phyloP scores from a whole-genome alignment of 2,329 filamentous ascomycete genomes.

The Alternaria triticina region DNA sequence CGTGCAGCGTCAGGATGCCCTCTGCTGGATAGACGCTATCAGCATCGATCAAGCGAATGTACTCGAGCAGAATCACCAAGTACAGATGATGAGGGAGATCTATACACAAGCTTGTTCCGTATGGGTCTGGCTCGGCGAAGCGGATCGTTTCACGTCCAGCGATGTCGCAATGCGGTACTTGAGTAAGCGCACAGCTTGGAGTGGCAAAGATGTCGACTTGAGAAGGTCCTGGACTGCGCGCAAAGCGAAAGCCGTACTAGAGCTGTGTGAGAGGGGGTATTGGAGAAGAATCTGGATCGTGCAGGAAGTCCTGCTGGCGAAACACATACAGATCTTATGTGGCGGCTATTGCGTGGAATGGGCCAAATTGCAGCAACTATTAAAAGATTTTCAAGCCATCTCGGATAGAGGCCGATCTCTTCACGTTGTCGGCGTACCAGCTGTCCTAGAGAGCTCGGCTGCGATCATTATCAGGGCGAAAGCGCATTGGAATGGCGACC shows the following conservation, averaged over 20 bases:
- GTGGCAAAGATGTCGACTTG: not conserved
- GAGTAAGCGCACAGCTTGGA: accelerated
- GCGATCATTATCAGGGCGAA: not conserved
- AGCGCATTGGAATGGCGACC: not conserved
- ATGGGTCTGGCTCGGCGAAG: not conserved
- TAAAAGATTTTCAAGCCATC: accelerated
- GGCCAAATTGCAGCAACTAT: accelerated
- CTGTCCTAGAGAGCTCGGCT: accelerated
- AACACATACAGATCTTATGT: accelerated
- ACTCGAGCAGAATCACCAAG: not conserved
- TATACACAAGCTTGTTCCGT: not conserved
- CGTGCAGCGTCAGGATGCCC: accelerated
- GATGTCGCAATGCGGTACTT: not conserved
- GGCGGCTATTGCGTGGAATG: not conserved
- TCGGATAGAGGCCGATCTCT: not conserved
- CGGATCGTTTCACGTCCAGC: accelerated
- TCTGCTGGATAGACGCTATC: not conserved
- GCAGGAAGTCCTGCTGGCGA: not conserved
- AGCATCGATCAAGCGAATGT: not conserved
- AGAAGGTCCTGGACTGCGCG: too few species aligned
- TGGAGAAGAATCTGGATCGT: not conserved
- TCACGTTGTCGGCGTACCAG: not conserved
- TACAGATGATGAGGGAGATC: not conserved
- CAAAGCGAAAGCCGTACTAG: not conserved
- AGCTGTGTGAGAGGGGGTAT: accelerated